Base-by-base conservation (phyloP, 306 rosid genomes). In the Dryas drummondii region DNA sequence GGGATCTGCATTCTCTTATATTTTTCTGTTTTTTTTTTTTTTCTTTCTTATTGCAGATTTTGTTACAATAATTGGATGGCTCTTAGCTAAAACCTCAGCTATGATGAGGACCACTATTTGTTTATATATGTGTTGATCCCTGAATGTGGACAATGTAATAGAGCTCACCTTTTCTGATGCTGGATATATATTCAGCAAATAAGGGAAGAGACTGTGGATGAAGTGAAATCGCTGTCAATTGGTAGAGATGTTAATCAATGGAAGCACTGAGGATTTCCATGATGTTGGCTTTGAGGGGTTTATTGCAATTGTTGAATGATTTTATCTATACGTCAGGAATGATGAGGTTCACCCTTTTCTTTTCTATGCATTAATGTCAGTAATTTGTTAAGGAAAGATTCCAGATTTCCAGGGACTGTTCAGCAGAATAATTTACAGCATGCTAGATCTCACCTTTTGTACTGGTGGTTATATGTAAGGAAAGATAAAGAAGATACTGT, bases 401-500 rank as follows among this genome's bases (percentile, higher is more conserved):
- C 49, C 66, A 44, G 16, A 56, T 56, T 70, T 46, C 41, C 16
- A 9, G 41, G n/a, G 57, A 85, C 49, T 56, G 40, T 57, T 79
- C 42, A 32, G 51, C 40, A 45, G 49, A 15, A 71, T 61, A 65
- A 51, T 82, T 49, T 74, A 44, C 67, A 40, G 55, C 72, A 6
- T 47, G 76, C 54, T 64, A 61, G 74, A 64, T 54, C 51, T 70
- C 48, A 79, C 79, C 60, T 79, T 80, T 74, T 55, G 22, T 78
- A 53, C 78, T 70, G 81, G 68, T 79, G 64, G 66, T 68, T 76
- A 32, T 69, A 87, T 82, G 80, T 53, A 74, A 82, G 78, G 75
- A 77, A 82, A 79, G 76, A 49, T 57, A 64, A 51, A 78, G 79
- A 82, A 78, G 74, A 60, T 54, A 49, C 70, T 41, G 63, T 73